A percentile compares a stretch with the other conserved stretches of the same genome.
Conservation (phyloP, 306 rosid species). For the Styphnolobium japonicum region DNA sequence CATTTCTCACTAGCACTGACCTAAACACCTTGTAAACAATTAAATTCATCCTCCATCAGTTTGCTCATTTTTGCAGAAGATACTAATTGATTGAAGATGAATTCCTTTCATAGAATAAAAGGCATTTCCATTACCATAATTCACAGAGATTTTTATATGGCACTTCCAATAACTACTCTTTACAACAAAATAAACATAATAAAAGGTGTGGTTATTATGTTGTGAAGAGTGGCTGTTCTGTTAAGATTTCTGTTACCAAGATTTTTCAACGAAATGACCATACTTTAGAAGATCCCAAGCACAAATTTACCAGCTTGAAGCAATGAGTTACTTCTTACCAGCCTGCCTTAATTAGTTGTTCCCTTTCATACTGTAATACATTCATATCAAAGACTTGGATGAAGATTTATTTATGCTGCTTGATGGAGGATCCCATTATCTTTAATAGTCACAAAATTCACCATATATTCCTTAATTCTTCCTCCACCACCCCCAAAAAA, state of each 20-base stretch:
- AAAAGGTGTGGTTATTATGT: background rate
- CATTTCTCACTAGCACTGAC: background rate
- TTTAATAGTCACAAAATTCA: background rate
- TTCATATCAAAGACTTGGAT: background rate
- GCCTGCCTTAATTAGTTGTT: background rate
- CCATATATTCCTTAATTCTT: background rate
- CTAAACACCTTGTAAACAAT: background rate
- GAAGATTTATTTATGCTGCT: background rate
- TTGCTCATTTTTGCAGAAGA: background rate
- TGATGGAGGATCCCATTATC: slow-evolving; percentile 3
- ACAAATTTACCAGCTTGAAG: background rate
- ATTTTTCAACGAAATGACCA: background rate
- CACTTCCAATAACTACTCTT: background rate
- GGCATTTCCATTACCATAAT: background rate
- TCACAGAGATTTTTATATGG: background rate
- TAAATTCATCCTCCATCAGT: background rate
- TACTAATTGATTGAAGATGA: background rate
- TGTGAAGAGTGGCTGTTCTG: background rate
- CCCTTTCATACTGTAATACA: background rate
- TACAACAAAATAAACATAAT: background rate
- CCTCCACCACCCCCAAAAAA: background rate
- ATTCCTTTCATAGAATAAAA: background rate
- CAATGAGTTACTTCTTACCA: background rate
- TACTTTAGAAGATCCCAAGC: background rate
- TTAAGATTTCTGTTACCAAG: background rate